Base-by-base conservation (phyloP, 345 rosid species). In the Litchi chinensis region DNA sequence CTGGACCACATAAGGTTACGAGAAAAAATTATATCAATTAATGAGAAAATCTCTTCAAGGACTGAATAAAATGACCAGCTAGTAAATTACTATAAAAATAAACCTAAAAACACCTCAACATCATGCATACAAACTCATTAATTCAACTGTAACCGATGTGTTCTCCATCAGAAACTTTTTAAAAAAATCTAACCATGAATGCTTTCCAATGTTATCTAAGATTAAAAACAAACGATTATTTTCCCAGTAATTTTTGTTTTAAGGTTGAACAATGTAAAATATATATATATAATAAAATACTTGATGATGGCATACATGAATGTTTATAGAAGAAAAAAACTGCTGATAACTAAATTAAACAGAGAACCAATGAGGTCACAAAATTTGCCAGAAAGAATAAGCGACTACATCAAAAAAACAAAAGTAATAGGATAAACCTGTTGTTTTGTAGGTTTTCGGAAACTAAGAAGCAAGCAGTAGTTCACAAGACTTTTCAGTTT, bases 401-500 rank as follows among this genome's bases (percentile, higher is more conserved):
- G 71, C 60, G 67, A 56, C 69, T 69, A 73, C 44, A 77, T 54
- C 18, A 66, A 69, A 81, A 59, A 37, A 48, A 60, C 11, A 52
- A 70, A 74, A 48, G 62, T 15, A 68, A 70, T 72, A 24, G 22
- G 28, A 70, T 62, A 70, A 43, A 95, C 98, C 98, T 95, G 98
- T 77, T 95, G 99, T 77, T 93, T 95, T 11, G 98, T 92, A 78
- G 99, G 99, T 82, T 92, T 96, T 81, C 98, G 87, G 77, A 83
- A 96, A 82, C 79, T 92, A 87, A 96, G 92, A 79, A 85, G 86
- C 83, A 90, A 79, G 83, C 99, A 96, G 83, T 94, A 90, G 85
- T 93, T 96, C 77, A 91, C 85, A 77, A 96, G 93, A 87, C 98
- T 94, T 87, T 92, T 96, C 86, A 96, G 75, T 82, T 96, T 96